A percentile compares a stretch with the other conserved stretches of the same genome.
Evolutionary conservation across 768 basidiomycete species (phyloP).

Genomic region (Obba rivulosa): DNA sequence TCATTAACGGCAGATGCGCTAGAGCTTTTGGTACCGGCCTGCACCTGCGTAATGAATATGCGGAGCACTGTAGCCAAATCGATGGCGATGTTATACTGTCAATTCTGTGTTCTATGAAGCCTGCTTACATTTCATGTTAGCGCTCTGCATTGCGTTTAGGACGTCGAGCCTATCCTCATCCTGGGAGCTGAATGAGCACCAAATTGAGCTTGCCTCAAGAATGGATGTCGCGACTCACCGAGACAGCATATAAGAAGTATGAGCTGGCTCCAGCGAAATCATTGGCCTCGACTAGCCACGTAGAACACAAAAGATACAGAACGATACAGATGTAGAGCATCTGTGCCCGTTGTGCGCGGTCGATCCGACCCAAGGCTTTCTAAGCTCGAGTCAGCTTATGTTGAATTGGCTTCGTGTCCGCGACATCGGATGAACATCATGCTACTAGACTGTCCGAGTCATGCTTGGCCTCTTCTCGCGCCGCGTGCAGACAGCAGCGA

Average conservation of each 20-base stretch:
- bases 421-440: no score
- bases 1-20: conserved; percentile 2
- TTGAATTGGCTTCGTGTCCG: no score
- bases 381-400: no score
- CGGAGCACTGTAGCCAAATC: conserved; percentile 1
- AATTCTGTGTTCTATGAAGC: no score
- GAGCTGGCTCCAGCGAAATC: conserved; percentile 5
- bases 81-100: not conserved
- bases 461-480: no score
- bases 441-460: no score
- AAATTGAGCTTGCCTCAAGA: not conserved
- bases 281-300: not conserved
- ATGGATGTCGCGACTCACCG: not conserved
- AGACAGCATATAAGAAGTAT: conserved; percentile 2
- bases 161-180: not conserved
- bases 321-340: no score
- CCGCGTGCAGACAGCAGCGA: no score
- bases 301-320: no score
- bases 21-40: conserved; percentile 2
- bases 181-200: not conserved
- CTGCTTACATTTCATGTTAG: conserved; percentile 5
- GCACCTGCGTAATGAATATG: conserved; percentile 4
- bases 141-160: conserved; percentile 2
- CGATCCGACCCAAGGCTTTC: no score
- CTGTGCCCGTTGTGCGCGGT: no score